Evolutionary conservation across 306 rosid genomes (phyloP).

Genomic region (Prunus dulcis): DNA sequence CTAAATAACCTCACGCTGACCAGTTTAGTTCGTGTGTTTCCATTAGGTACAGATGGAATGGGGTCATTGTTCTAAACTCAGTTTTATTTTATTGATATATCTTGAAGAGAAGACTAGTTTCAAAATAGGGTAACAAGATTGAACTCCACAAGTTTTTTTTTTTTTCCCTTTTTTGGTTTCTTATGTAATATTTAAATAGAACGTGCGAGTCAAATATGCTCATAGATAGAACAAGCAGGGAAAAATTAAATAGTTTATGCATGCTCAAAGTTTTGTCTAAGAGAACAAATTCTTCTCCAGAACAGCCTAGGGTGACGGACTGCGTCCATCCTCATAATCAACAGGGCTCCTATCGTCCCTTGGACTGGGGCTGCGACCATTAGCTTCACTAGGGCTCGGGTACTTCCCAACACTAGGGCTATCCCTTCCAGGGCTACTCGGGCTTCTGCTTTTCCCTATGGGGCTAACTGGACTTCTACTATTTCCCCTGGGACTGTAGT

Average conservation of each 20-base stretch:
- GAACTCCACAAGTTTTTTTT: not conserved
- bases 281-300: not conserved
- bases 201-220: not conserved
- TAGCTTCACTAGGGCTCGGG: conserved; percentile 39
- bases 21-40: no score
- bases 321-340: conserved; percentile 49
- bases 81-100: no score
- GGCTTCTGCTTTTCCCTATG: conserved; percentile 42
- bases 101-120: not conserved
- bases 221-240: not conserved
- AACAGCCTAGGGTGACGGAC: conserved; percentile 34
- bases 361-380: conserved; percentile 40
- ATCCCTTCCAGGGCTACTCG: conserved; percentile 43
- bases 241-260: not conserved
- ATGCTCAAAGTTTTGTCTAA: not conserved
- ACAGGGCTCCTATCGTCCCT: conserved; percentile 66
- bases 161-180: no score
- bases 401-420: conserved; percentile 15
- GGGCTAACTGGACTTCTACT: conserved; percentile 54
- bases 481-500: conserved; percentile 45
- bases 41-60: no score
- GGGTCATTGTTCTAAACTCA: no score
- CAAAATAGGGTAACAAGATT: not conserved
- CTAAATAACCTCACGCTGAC: no score
- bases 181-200: not conserved